phyloP scores from a whole-genome alignment of 2,329 filamentous ascomycete genomes.

The Aspergillus caelatus region DNA sequence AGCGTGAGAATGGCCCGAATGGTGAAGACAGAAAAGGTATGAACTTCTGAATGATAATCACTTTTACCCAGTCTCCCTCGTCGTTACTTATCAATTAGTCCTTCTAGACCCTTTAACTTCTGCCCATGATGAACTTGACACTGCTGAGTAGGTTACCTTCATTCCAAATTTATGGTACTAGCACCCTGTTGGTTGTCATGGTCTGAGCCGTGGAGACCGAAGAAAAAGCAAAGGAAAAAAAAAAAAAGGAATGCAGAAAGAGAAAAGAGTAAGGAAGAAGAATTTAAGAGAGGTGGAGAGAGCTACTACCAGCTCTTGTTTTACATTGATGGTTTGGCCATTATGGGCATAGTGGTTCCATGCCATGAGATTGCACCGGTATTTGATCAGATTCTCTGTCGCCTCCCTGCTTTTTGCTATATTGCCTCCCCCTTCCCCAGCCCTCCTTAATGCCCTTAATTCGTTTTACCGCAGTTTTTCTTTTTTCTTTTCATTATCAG shows the following conservation, averaged over 20 bases:
- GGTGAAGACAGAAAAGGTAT: conserved; percentile 89
- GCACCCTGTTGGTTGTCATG: neutral
- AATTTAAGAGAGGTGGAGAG: neutral
- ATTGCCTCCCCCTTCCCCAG: neutral
- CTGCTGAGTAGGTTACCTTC: conserved; percentile 69
- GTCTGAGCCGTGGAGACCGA: neutral
- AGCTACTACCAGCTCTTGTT: neutral
- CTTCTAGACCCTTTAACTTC: conserved; percentile 76
- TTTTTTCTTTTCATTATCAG: conserved; percentile 7
- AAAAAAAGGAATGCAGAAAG: neutral
- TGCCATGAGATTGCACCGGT: conserved; percentile 2
- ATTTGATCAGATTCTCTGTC: conserved; percentile 4
- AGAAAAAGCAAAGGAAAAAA: neutral
- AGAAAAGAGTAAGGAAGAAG: neutral
- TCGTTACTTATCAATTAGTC: conserved; percentile 35
- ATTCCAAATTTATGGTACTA: conserved; percentile 15
- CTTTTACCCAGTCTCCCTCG: neutral
- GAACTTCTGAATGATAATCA: conserved; percentile 11
- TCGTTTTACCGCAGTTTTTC: conserved; percentile 13
- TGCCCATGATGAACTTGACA: conserved; percentile 92
- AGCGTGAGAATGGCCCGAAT: conserved; percentile 76
- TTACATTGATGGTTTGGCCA: neutral
- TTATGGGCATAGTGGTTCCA: neutral
- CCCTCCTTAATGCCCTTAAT: conserved; percentile 11
- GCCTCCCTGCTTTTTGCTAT: conserved; percentile 5